Conservation (phyloP, 1,139 yeast species). For the Protomyces macrosporus region DNA sequence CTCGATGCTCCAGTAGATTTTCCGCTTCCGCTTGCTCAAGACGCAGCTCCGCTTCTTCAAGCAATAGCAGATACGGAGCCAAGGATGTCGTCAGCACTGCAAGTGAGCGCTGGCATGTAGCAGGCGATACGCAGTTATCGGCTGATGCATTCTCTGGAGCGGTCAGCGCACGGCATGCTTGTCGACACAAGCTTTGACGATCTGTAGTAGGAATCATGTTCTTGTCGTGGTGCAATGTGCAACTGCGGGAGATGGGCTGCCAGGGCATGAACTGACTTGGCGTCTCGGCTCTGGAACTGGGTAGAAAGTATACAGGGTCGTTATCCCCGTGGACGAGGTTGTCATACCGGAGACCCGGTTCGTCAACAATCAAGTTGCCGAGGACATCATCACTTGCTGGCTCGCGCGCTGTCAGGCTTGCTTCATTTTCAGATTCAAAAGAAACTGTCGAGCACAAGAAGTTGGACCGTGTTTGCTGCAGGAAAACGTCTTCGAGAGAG, state of each 20-base stretch:
- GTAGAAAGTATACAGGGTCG: background rate
- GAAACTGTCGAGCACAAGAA: background rate
- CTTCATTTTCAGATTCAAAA: background rate
- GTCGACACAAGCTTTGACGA: too few species aligned
- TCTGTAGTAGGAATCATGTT: background rate
- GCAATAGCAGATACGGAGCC: background rate
- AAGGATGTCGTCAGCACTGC: background rate
- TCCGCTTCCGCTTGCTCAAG: background rate
- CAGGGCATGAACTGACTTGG: too few species aligned
- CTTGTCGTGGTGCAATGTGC: background rate
- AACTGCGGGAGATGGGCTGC: background rate
- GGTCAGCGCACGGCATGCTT: too few species aligned
- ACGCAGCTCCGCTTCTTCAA: background rate
- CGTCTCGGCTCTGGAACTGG: too few species aligned
- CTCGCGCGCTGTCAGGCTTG: background rate
- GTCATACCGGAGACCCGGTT: background rate
- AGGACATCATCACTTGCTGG: background rate
- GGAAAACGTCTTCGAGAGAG: background rate
- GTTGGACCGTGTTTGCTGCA: background rate
- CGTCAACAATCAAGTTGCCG: background rate
- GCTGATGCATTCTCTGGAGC: too few species aligned
- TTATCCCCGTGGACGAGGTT: background rate
- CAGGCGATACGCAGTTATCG: too few species aligned
- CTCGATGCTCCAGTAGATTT: background rate
- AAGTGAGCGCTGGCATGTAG: background rate